Evolutionary conservation across 345 rosid species (phyloP).

Genomic region (Euphorbia tirucalli): DNA sequence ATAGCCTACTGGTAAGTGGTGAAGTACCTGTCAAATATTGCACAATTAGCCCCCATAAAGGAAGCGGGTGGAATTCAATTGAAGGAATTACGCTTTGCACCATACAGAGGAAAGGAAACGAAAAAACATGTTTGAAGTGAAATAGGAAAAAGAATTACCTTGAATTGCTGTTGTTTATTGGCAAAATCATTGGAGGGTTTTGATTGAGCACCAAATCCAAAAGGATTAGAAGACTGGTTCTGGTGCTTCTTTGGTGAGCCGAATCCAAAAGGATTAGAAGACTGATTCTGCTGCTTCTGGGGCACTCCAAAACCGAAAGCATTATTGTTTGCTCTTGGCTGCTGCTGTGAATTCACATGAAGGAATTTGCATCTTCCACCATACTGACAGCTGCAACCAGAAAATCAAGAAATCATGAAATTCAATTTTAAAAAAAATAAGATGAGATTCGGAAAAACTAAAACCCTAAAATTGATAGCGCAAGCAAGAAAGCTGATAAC

Average conservation of each 20-base stretch:
- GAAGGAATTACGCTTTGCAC: background rate
- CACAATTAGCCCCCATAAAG: background rate
- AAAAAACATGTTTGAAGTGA: background rate
- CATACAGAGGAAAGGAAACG: background rate
- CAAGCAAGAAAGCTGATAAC: background rate
- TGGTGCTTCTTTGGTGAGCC: too few relatives aligned
- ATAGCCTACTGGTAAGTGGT: background rate
- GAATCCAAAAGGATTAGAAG: too few relatives aligned
- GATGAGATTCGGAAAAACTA: background rate
- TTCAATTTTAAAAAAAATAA: too few relatives aligned
- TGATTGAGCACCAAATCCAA: slow-evolving; percentile 57
- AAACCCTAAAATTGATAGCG: background rate
- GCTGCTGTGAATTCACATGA: slow-evolving; percentile 56
- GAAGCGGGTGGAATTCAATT: too few relatives aligned
- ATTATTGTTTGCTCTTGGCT: slow-evolving; percentile 25
- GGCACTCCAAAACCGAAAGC: slow-evolving; percentile 25
- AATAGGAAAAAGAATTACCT: slow-evolving; percentile 36
- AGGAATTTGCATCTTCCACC: slow-evolving; percentile 73
- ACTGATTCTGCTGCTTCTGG: too few relatives aligned
- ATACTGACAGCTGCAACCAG: slow-evolving; percentile 64
- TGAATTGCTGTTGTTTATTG: slow-evolving; percentile 48
- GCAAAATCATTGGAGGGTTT: slow-evolving; percentile 31
- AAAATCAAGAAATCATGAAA: background rate
- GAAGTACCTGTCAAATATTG: background rate
- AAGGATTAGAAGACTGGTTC: slow-evolving; percentile 27